Evolutionary conservation across 1,284 basidiomycete species (phyloP).

Genomic region (Leccinum pachyderme): DNA sequence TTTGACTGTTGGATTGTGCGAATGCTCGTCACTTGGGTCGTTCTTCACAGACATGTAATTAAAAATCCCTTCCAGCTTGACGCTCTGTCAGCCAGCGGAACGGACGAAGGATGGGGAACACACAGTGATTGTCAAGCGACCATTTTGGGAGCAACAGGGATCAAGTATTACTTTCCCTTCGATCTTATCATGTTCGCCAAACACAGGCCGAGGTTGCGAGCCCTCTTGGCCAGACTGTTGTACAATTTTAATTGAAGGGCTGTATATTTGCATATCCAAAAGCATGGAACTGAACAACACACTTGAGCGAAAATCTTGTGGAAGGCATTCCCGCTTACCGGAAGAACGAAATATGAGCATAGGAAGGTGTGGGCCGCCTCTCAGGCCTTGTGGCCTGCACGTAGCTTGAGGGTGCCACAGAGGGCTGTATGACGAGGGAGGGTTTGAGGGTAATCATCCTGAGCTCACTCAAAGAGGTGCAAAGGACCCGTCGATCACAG

Average conservation of each 20-base stretch:
- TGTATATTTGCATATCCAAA: slow-evolving; percentile 59
- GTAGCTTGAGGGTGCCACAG: slow-evolving; percentile 24
- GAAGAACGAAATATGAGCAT: slow-evolving; percentile 45
- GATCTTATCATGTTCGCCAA: slow-evolving; percentile 58
- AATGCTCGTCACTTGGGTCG: slow-evolving; percentile 26
- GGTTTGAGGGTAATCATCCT: slow-evolving; percentile 24
- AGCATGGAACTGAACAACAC: slow-evolving; percentile 47
- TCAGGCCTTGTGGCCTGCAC: slow-evolving; percentile 22
- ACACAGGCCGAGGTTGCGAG: slow-evolving; percentile 51
- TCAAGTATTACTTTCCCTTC: slow-evolving; percentile 57
- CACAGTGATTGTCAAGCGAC: slow-evolving; percentile 59
- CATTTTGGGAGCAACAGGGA: slow-evolving; percentile 46
- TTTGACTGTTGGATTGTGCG: slow-evolving; percentile 24
- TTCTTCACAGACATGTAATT: slow-evolving; percentile 42
- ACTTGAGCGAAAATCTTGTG: background rate
- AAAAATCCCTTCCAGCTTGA: slow-evolving; percentile 63
- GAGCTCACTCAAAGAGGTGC: background rate
- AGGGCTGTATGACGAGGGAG: slow-evolving; percentile 26
- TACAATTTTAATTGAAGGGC: slow-evolving; percentile 52
- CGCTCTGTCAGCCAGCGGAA: slow-evolving; percentile 4
- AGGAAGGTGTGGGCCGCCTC: slow-evolving; percentile 14
- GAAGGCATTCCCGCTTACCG: slow-evolving; percentile 35
- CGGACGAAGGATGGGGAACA: slow-evolving; percentile 19
- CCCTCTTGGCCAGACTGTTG: slow-evolving; percentile 36
- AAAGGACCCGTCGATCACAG: background rate